Base-by-base conservation (phyloP, 176 grass and related monocot species). In the Neostapfia colusana region DNA sequence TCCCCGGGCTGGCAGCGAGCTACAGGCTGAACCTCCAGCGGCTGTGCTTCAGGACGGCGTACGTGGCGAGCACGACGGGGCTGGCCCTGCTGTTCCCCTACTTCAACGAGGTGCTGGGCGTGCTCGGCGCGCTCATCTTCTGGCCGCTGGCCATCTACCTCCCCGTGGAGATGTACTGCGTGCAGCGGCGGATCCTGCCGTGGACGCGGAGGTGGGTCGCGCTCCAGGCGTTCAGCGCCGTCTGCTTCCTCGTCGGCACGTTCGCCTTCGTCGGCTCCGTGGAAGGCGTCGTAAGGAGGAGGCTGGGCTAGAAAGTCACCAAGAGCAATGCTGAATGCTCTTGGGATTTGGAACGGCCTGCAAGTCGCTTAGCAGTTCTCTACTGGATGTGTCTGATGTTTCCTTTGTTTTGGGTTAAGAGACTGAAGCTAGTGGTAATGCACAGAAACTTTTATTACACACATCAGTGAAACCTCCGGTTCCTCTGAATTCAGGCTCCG, bases 101-200 rank as follows among this genome's bases (percentile, higher is more conserved):
- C 86, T 95, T 95, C 92, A 95, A 95, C 67, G 74, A 95, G 74
- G 85, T 95, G 51, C 68, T 95, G 62, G 92, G 88, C n/a, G 50
- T 91, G 50, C 73, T 95, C 0, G 92, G 92, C 31, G 60, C 92
- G 51, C n/a, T 86, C 68, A 25, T 55, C 55, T 95, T 95, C 83
- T 95, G 85, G 92, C 85, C 88, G 3, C 61, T 91, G 7, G 83
- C 65, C 66, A 79, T 95, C 67, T 95, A 91, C 83, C 82, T 89
- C 80, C 92, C 92, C 67, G 83, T 95, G 0, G 67, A 91, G 88
- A 91, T 95, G 88, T 95, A 95, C 83, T 86, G 87, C 26, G 23
- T 91, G 44, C 88, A 91, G 88, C 78, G 48, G 7, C 81, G 69
- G 73, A 78, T 91, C 31, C 7, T 5, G 28, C 14, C 66, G 0